Conservation (phyloP, 495 filamentous ascomycete species). For the Melanomma pulvis-pyrius region DNA sequence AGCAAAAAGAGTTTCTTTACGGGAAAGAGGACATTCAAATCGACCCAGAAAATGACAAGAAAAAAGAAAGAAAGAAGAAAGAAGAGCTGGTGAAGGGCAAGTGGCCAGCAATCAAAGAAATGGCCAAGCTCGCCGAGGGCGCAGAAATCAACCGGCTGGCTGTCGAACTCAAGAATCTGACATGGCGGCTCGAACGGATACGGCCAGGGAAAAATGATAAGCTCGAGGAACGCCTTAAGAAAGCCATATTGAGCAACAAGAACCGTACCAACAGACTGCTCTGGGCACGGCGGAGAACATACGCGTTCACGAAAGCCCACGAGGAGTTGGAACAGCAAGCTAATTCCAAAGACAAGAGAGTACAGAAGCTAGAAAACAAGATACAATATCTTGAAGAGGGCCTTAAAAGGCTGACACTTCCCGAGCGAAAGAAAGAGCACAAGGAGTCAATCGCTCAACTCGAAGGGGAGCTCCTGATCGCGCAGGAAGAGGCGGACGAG, state of each 20-base stretch:
- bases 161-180: constrained; percentile 43
- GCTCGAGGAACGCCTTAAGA: constrained; percentile 19
- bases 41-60: not conserved
- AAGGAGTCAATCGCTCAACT: not conserved
- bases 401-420: not conserved
- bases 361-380: not conserved
- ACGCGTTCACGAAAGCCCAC: not conserved
- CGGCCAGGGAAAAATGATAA: constrained; percentile 19
- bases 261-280: not conserved
- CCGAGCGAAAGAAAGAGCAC: not conserved
- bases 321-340: not conserved
- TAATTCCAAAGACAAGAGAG: not conserved
- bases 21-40: not conserved
- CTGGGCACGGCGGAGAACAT: not conserved
- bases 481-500: not conserved
- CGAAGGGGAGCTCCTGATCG: not conserved
- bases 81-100: constrained; percentile 39
- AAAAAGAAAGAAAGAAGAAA: constrained; percentile 1
- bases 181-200: constrained; percentile 28
- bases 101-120: constrained; percentile 48
- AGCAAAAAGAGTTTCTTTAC: not conserved
- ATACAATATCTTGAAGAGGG: not conserved
- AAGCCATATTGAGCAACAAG: not conserved
- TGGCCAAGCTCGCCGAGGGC: constrained; percentile 33
- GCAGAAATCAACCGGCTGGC: constrained; percentile 42